Evolutionary conservation across 1,284 basidiomycete species (phyloP), one percentile per base, ranked within the genome.

Genomic region (Moniliophthora roreri): DNA sequence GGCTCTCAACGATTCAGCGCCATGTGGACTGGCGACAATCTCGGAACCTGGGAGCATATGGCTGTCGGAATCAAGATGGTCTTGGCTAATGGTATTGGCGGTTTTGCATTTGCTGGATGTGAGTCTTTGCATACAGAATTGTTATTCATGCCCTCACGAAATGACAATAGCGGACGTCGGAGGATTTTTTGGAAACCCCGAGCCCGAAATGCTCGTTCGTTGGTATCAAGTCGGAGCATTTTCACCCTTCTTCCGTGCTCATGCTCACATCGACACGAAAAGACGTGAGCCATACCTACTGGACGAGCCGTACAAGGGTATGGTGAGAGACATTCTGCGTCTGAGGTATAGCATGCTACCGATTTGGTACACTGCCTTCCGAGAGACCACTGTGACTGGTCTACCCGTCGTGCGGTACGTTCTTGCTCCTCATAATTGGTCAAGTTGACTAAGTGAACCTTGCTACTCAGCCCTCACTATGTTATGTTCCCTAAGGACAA

Each of bases 11-110:
- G 94, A 38, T 95, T 90, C 63, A 94, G 95, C 39, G 95, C 97
- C 0, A 93, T 97, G 79, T 99, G 97, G 96, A 99, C 95, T 2
- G 97, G 97, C 13, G 97, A 99, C 71, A 99, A 99, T 69, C 76
- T 98, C 39, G 94, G 96, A 28, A 94, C 91, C 0, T 99, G 97
- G 97, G 93, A 95, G 56, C 97, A 99, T 66, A 93, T 99, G 81
- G 85, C 86, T 1, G 91, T 93, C 28, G 93, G 94, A 41, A 81
- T 97, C 53, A 92, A 96, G 64, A 98, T 99, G 91, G 87, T 96
- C 9, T 78, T 99, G 37, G 82, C 93, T 11, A 92, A 94, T 69
- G 86, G 87, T 52, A 86, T 99, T 47, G 93, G 86, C n/a, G 97
- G 97, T 23, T 93, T 98, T 84, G 83, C 87, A 42, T 99, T 97